These are phyloP conservation scores for Papiliotrema terrestris DNA, from an alignment of 1,284 basidiomycete species.

Conservation along the genomic window DNA sequence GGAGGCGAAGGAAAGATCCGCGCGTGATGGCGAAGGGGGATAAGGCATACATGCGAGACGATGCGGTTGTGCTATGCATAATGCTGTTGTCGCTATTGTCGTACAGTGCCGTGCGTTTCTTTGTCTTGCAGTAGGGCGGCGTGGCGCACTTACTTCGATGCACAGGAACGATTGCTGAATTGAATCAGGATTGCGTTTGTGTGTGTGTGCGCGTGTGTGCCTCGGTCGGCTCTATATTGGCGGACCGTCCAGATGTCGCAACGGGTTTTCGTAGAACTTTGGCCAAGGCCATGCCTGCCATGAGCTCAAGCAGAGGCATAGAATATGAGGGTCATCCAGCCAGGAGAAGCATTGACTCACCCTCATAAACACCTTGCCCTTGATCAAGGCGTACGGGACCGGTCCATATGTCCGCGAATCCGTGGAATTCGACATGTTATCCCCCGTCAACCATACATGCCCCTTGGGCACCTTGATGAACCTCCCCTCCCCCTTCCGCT, in stretches of 20 bases:
- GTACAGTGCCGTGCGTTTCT: background rate
- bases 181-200: background rate
- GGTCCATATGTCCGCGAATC: constrained; percentile 92
- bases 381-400: constrained; percentile 76
- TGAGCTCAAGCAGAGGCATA: background rate
- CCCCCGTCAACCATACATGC: constrained; percentile 89
- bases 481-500: constrained; percentile 55
- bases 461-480: constrained; percentile 74
- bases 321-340: background rate
- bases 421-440: constrained; percentile 77
- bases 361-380: constrained; percentile 70
- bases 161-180: background rate
- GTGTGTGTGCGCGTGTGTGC: background rate
- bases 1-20: no score
- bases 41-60: no score
- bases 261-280: background rate
- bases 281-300: background rate
- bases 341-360: constrained; percentile 52
- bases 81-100: background rate
- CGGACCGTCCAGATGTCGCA: background rate
- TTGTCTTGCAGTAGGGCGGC: background rate
- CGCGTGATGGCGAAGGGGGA: no score
- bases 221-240: background rate
- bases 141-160: background rate
- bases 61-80: no score